Percentiles rank a stretch among this genome's conserved stretches.
These are phyloP conservation scores for Madurella mycetomatis DNA, from an alignment of 2,329 filamentous ascomycete genomes.

Conservation along the genomic window DNA sequence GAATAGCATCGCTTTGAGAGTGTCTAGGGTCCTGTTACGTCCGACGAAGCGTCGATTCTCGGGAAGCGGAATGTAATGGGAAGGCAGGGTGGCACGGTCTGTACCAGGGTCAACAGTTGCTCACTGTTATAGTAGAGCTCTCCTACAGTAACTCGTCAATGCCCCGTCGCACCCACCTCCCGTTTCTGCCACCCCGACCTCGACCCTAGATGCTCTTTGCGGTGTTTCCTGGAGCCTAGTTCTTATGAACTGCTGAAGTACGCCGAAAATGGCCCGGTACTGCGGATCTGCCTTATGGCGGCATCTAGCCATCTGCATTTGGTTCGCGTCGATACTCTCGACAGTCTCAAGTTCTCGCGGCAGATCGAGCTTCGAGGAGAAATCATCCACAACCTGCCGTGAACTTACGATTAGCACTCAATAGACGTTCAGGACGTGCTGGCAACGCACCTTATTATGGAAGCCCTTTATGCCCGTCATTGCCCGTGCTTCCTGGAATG, in stretches of 20 bases:
- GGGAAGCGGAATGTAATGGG: slow-evolving; percentile 18
- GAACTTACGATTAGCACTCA: slow-evolving; percentile 5
- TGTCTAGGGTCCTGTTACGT: slow-evolving; percentile 22
- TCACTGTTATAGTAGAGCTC: not conserved
- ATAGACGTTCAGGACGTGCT: slow-evolving; percentile 1
- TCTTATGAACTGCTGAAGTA: slow-evolving; percentile 27
- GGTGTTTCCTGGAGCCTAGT: slow-evolving; percentile 1
- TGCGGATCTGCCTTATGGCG: slow-evolving; percentile 29
- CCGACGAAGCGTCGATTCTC: slow-evolving; percentile 28
- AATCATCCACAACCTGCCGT: slow-evolving; percentile 35
- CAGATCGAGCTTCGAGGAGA: slow-evolving; percentile 38
- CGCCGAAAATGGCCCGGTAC: slow-evolving; percentile 30
- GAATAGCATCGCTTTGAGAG: slow-evolving; percentile 28
- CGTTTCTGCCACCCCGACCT: not conserved
- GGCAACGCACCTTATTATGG: slow-evolving; percentile 30
- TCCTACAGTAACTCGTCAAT: not conserved
- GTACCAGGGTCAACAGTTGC: slow-evolving; percentile 6
- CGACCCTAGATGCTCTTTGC: not conserved
- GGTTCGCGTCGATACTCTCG: slow-evolving; percentile 38
- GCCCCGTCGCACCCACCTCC: not conserved
- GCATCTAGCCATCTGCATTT: slow-evolving; percentile 37
- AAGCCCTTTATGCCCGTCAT: slow-evolving; percentile 34
- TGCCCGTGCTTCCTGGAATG: slow-evolving; percentile 35
- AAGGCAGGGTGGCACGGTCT: slow-evolving; percentile 8
- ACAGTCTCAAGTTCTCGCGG: slow-evolving; percentile 32